Base-by-base conservation (phyloP, 768 basidiomycete species). In the Suillus luteus region DNA sequence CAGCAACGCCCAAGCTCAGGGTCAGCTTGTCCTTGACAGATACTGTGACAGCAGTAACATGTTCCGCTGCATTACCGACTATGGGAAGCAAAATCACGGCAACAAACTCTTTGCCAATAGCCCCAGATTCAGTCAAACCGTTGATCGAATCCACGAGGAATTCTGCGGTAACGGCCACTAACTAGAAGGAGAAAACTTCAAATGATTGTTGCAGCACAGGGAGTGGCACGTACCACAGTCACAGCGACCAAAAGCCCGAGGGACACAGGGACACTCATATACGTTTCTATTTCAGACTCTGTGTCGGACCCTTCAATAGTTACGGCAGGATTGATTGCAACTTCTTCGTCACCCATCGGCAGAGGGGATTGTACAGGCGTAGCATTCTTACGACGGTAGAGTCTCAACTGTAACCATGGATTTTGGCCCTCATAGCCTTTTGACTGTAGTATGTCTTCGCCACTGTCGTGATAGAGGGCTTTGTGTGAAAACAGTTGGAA, bases 61-160 rank as follows among this genome's bases (percentile, higher is more conserved):
- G 95, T 71, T 97, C 95, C 62, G 92, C 93, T 7, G 93, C 91
- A 71, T 94, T 95, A 22, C 93, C 93, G 15, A 95, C 95, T 43
- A 97, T 94, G 7, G 96, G 96, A 9, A 99, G 83, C 15, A 99
- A 80, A 67, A 91, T 90, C 48, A 97, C 76, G 14, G 92, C 95
- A 65, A 97, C 89, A 71, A 95, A 99, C 73, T 91, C 92, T 65
- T 86, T 84, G 64, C 79, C 85, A 61, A 99, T 89, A 8, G 31
- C 17, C 27, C 87, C 86, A 0, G 70, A 69, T 0, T 68, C 70
- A 0, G 91, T 90, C 43, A 98, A 71, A 14, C 92, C 92, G 65
- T 84, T 78, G 67, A 97, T 96, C 4, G 92, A 92, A 69, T 84
- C 86, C 5, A 98, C 93, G 5, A 98, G 82, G 60, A 81, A 82